Evolutionary conservation across 495 filamentous ascomycete genomes (phyloP).

Genomic region (Bryoglossum gracile): DNA sequence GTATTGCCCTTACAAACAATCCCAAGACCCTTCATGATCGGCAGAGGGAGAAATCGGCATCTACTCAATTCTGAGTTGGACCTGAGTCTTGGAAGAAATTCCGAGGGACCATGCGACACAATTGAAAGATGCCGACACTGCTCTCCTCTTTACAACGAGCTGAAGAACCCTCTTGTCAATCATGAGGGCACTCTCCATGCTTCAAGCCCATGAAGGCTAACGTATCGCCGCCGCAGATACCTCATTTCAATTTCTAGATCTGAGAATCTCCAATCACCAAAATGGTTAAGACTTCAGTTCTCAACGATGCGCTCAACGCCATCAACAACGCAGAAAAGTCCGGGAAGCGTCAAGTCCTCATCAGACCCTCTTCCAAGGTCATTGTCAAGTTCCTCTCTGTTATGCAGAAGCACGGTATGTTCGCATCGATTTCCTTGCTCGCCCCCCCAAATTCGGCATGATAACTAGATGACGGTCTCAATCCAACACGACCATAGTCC

Average conservation of each 20-base stretch:
- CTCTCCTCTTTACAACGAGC: slow-evolving; percentile 68
- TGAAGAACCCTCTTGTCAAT: slow-evolving; percentile 75
- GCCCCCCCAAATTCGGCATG: slow-evolving; percentile 69
- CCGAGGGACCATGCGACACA: slow-evolving; percentile 10
- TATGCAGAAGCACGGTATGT: slow-evolving; percentile 99
- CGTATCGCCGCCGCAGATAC: slow-evolving; percentile 55
- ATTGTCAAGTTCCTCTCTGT: slow-evolving; percentile 97
- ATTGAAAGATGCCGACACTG: slow-evolving; percentile 55
- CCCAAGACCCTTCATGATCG: slow-evolving; percentile 26
- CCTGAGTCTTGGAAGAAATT: background rate
- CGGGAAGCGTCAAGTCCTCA: slow-evolving; percentile 96
- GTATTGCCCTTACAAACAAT: slow-evolving; percentile 13
- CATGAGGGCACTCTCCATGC: slow-evolving; percentile 89
- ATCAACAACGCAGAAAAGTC: slow-evolving; percentile 99
- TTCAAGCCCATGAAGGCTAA: slow-evolving; percentile 85
- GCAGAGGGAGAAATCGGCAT: slow-evolving; percentile 28
- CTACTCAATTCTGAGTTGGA: slow-evolving; percentile 20
- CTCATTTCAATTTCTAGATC: slow-evolving; percentile 61
- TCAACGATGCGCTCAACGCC: slow-evolving; percentile 97
- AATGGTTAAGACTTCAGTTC: slow-evolving; percentile 97
- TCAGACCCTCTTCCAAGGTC: slow-evolving; percentile 96
- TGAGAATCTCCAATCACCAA: slow-evolving; percentile 78
- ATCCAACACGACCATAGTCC: slow-evolving; percentile 78
- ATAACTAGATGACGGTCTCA: slow-evolving; percentile 98
- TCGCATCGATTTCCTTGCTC: slow-evolving; percentile 7